These are phyloP conservation scores for Panaeolus cyanescens DNA, from an alignment of 768 basidiomycete species.

Conservation along the genomic window DNA sequence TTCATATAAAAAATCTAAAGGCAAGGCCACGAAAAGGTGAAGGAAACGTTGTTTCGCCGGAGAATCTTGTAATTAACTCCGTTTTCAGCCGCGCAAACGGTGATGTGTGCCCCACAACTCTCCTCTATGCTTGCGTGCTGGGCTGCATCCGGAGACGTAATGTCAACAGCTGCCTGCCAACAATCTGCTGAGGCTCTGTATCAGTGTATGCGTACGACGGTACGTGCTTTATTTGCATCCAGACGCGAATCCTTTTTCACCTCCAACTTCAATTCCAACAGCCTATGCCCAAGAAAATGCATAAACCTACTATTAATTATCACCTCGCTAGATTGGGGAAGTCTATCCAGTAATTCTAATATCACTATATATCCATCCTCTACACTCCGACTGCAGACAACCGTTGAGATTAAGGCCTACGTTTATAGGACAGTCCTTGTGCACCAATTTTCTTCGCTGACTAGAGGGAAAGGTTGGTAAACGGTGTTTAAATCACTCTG, in stretches of 20 bases:
- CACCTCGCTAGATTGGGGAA: slow-evolving; percentile 82
- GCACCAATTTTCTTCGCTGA: too few relatives aligned
- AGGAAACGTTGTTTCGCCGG: slow-evolving; percentile 16
- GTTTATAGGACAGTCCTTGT: background rate
- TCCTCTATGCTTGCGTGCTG: slow-evolving; percentile 84
- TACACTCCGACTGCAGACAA: too few relatives aligned
- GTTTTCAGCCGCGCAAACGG: slow-evolving; percentile 42
- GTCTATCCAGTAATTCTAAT: slow-evolving; percentile 57
- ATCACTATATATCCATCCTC: background rate
- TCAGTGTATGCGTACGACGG: slow-evolving; percentile 85
- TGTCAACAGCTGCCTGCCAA: slow-evolving; percentile 55
- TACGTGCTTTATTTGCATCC: slow-evolving; percentile 36
- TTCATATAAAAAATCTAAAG: slow-evolving; percentile 81
- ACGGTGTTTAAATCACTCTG: too few relatives aligned
- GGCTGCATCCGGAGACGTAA: slow-evolving; percentile 72
- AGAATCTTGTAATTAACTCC: slow-evolving; percentile 9
- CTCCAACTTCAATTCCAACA: slow-evolving; percentile 26
- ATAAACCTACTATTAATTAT: slow-evolving; percentile 84
- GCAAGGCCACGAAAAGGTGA: slow-evolving; percentile 76
- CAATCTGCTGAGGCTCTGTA: slow-evolving; percentile 62
- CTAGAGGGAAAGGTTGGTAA: too few relatives aligned
- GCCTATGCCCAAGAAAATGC: slow-evolving; percentile 69
- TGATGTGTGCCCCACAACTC: slow-evolving; percentile 70
- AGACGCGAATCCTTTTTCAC: background rate
- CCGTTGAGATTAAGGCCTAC: background rate